Conservation (phyloP, 202 grass and related monocot genomes). For the Saccharum hybrid region DNA sequence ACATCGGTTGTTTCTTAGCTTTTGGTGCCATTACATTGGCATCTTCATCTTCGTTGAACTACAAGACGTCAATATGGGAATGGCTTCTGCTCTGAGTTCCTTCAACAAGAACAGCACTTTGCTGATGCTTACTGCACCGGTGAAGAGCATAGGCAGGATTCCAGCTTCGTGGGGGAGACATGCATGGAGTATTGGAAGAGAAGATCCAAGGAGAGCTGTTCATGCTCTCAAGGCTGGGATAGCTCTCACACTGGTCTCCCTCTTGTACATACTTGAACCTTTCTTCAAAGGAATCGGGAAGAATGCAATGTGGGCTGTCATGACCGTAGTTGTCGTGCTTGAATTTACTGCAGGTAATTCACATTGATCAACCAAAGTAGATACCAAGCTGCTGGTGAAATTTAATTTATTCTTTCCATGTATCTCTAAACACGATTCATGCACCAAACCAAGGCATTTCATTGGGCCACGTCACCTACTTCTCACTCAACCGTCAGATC, state of each 20-base stretch:
- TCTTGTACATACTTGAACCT: slow-evolving; percentile 80
- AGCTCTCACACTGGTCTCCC: slow-evolving; percentile 74
- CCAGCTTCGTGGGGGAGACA: slow-evolving; percentile 54
- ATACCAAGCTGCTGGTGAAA: not conserved
- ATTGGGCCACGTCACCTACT: no score
- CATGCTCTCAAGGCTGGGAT: slow-evolving; percentile 87
- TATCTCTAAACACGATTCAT: no score
- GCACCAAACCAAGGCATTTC: no score
- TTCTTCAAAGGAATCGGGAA: slow-evolving; percentile 82
- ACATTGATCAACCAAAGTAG: not conserved
- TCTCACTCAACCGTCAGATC: no score
- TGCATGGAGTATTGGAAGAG: slow-evolving; percentile 58
- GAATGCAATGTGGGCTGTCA: slow-evolving; percentile 99
- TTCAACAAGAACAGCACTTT: slow-evolving; percentile 45
- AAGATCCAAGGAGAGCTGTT: slow-evolving; percentile 75
- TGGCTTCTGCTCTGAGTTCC: slow-evolving; percentile 52
- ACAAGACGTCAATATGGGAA: slow-evolving; percentile 33
- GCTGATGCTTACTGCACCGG: slow-evolving; percentile 33
- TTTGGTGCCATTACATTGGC: not conserved
- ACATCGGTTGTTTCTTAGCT: slow-evolving; percentile 26
- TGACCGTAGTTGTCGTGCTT: slow-evolving; percentile 94
- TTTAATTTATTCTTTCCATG: not conserved
- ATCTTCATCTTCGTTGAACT: slow-evolving; percentile 13
- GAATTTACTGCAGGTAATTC: slow-evolving; percentile 91
- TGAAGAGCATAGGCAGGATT: slow-evolving; percentile 48